Percentiles rank a stretch among this genome's conserved stretches.
These are phyloP conservation scores for Corinectria fuckeliana DNA, from an alignment of 2,329 filamentous ascomycete species.

Conservation along the genomic window DNA sequence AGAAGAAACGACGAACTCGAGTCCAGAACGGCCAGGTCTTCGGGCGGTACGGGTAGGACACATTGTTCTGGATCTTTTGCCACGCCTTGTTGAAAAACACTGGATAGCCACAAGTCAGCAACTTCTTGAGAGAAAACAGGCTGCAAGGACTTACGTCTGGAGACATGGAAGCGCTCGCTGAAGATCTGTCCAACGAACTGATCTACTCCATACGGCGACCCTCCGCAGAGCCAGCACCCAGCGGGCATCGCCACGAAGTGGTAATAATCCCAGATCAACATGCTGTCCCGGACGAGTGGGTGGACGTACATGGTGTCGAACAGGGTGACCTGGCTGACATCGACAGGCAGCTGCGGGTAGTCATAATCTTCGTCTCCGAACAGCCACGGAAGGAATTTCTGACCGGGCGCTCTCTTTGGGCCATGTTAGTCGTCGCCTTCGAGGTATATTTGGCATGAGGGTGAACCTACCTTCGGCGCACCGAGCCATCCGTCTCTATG, in stretches of 20 bases:
- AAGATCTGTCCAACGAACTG: slow-evolving; percentile 32
- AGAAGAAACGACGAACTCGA: slow-evolving; percentile 42
- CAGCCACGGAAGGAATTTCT: slow-evolving; percentile 22
- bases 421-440: background rate
- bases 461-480: slow-evolving; percentile 23
- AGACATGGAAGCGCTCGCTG: slow-evolving; percentile 35
- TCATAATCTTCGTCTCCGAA: slow-evolving; percentile 20
- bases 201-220: slow-evolving; percentile 15
- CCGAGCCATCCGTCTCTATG: slow-evolving; percentile 48
- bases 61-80: slow-evolving; percentile 43
- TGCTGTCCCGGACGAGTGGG: slow-evolving; percentile 34
- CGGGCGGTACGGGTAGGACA: slow-evolving; percentile 43
- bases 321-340: slow-evolving; percentile 47
- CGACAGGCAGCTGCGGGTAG: slow-evolving; percentile 31
- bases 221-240: slow-evolving; percentile 22
- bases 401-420: slow-evolving; percentile 4
- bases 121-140: background rate
- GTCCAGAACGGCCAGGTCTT: slow-evolving; percentile 32
- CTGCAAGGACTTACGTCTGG: slow-evolving; percentile 26
- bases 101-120: slow-evolving; percentile 9
- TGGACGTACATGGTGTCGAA: slow-evolving; percentile 53
- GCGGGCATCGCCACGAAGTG: slow-evolving; percentile 22
- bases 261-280: slow-evolving; percentile 18
- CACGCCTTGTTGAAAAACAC: slow-evolving; percentile 46
- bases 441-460: background rate